phyloP scores from a whole-genome alignment of 345 rosid genomes.

The Bruguiera parviflora region DNA sequence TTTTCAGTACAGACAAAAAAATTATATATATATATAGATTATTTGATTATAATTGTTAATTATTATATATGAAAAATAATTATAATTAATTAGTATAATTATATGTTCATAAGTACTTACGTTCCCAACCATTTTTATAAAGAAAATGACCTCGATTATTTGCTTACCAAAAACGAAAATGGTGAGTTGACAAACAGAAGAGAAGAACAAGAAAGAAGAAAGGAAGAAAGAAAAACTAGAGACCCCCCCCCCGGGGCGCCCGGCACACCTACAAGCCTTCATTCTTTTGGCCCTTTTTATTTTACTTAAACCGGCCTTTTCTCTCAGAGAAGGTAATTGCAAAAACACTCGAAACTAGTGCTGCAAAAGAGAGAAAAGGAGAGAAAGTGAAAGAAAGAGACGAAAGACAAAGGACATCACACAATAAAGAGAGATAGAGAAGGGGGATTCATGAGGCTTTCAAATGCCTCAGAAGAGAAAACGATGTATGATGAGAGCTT shows the following conservation, averaged over 20 bases:
- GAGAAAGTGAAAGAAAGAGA: conserved; percentile 38
- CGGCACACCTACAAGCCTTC: conserved; percentile 7
- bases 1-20: no score
- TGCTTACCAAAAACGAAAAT: no score
- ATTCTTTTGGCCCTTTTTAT: conserved; percentile 1
- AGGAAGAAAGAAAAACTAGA: conserved; percentile 36
- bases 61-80: no score
- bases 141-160: no score
- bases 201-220: conserved; percentile 34
- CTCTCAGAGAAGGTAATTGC: conserved; percentile 16
- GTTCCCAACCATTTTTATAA: no score
- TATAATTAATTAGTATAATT: no score
- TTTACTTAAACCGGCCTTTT: conserved; percentile 11
- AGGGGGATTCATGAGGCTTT: conserved; percentile 40
- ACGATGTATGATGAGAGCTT: conserved; percentile 58
- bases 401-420: conserved; percentile 27
- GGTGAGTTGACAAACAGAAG: conserved; percentile 33
- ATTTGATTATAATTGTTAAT: no score
- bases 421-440: conserved; percentile 1
- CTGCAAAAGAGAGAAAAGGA: conserved; percentile 36
- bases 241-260: no score
- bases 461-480: conserved; percentile 41
- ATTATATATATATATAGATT: no score
- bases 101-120: no score
- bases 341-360: conserved; percentile 14